These are phyloP conservation scores for Diutina mesorugosa DNA, from an alignment of 1,139 yeast species.

Conservation along the genomic window DNA sequence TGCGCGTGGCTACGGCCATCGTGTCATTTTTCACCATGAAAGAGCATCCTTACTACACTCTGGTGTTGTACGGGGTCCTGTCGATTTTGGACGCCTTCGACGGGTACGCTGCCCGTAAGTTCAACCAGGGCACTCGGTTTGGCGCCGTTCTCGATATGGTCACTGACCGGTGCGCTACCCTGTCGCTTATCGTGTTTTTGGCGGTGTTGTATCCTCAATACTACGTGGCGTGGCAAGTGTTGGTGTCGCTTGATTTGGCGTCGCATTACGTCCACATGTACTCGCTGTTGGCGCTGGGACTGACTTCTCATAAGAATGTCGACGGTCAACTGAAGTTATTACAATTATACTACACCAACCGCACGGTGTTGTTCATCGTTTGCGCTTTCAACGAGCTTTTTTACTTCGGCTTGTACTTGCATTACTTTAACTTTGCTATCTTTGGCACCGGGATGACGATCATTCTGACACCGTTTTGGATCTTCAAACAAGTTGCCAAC, in stretches of 20 bases:
- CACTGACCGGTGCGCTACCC: conserved; percentile 93
- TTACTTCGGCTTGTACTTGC: conserved; percentile 78
- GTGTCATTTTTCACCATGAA: conserved; percentile 74
- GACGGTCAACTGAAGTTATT: conserved; percentile 60
- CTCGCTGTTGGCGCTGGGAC: conserved; percentile 75
- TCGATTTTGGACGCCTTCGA: conserved; percentile 93
- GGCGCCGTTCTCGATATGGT: conserved; percentile 99
- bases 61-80: conserved; percentile 69
- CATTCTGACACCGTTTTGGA: conserved; percentile 74
- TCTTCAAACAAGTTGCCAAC: conserved; percentile 84
- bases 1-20: conserved; percentile 70
- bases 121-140: conserved; percentile 78
- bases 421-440: conserved; percentile 51
- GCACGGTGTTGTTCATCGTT: conserved; percentile 69
- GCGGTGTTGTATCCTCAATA: conserved; percentile 65
- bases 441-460: conserved; percentile 55
- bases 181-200: conserved; percentile 76
- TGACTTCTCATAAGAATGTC: conserved; percentile 74
- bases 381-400: conserved; percentile 91
- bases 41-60: conserved; percentile 68
- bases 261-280: conserved; percentile 99
- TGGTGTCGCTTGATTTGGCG: conserved; percentile 81
- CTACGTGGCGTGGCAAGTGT: conserved; percentile 65
- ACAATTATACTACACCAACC: conserved; percentile 76
- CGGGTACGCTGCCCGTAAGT: conserved; percentile 88